A percentile compares a stretch with the other conserved stretches of the same genome.
phyloP scores from a whole-genome alignment of 106 monocot genomes.

The Apostasia shenzhenica region DNA sequence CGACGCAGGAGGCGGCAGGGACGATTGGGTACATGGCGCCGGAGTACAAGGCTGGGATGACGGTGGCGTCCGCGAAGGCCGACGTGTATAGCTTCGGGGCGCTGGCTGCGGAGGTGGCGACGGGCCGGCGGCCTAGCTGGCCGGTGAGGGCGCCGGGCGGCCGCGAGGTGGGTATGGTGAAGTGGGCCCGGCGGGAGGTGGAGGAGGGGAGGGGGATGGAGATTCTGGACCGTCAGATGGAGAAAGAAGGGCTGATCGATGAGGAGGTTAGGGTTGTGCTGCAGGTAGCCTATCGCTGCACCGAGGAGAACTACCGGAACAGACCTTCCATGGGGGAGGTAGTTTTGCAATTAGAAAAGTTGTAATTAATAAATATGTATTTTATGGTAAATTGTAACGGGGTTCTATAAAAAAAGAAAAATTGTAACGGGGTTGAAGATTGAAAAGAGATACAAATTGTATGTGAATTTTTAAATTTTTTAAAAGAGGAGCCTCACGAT shows the following conservation, averaged over 20 bases:
- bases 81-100: conserved; percentile 90
- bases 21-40: conserved; percentile 91
- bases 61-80: conserved; percentile 35
- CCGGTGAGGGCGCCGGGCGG: conserved; percentile 25
- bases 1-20: conserved; percentile 70
- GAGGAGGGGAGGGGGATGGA: conserved; percentile 23
- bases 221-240: conserved; percentile 42
- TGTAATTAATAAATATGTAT: neutral
- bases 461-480: no score
- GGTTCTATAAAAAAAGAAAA: no score
- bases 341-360: conserved; percentile 16
- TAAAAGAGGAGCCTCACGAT: no score
- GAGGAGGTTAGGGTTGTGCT: conserved; percentile 31
- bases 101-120: conserved; percentile 53
- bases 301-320: conserved; percentile 12
- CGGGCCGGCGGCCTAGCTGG: conserved; percentile 60
- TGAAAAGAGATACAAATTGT: no score
- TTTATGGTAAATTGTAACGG: no score
- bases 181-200: conserved; percentile 46
- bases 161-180: conserved; percentile 33
- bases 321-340: conserved; percentile 64
- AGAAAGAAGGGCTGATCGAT: neutral
- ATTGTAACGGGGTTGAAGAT: no score
- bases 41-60: conserved; percentile 53
- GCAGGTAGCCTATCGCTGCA: conserved; percentile 44